phyloP scores from a whole-genome alignment of 208 protist species.

The Angomonas desouzai region DNA sequence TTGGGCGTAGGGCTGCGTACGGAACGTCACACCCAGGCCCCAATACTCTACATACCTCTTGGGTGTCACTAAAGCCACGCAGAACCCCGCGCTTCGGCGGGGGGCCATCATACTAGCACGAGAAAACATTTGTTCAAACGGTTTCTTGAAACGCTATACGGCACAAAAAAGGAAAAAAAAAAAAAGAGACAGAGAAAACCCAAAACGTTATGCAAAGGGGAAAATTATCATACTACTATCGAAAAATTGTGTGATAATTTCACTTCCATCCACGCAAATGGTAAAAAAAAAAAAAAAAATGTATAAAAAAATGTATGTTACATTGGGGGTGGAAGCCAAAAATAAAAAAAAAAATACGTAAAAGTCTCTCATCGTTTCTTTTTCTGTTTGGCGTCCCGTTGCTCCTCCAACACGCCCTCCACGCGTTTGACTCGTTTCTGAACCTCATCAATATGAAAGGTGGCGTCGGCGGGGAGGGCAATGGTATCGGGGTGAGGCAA shows the following conservation, averaged over 20 bases:
- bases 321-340: not conserved
- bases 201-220: too few species aligned
- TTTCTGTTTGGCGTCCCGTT: slow-evolving; percentile 12
- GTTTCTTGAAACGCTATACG: too few species aligned
- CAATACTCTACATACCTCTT: slow-evolving; percentile 80
- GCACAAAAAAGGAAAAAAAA: not conserved
- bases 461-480: slow-evolving; percentile 21
- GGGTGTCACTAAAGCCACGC: slow-evolving; percentile 33
- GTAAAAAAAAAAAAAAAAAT: slow-evolving; percentile 1
- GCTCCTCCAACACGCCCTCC: slow-evolving; percentile 26
- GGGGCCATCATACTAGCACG: slow-evolving; percentile 4
- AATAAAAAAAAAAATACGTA: not conserved
- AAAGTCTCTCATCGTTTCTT: slow-evolving; percentile 21
- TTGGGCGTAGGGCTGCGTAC: slow-evolving; percentile 82
- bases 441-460: slow-evolving; percentile 55
- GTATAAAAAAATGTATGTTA: slow-evolving; percentile 5
- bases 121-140: not conserved
- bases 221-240: too few species aligned
- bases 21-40: slow-evolving; percentile 60
- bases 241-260: not conserved
- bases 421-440: slow-evolving; percentile 46
- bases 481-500: slow-evolving; percentile 15
- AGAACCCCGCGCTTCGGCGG: not conserved
- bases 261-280: not conserved
- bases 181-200: slow-evolving; percentile 14